Base-by-base conservation (phyloP, 129 eudicot species). In the Tagetes patula region DNA sequence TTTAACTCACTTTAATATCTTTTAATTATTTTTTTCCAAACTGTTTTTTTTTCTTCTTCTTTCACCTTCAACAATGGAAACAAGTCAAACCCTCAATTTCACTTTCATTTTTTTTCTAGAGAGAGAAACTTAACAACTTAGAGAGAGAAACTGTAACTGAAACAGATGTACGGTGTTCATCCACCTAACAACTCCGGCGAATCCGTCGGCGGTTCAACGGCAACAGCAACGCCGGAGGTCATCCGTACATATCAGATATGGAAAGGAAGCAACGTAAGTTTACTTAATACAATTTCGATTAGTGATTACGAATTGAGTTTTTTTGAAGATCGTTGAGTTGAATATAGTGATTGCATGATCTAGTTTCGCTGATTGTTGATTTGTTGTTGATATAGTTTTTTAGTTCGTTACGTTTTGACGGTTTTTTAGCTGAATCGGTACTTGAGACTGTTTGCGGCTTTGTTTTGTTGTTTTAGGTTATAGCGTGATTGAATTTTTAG, bases 221-320 rank as follows among this genome's bases (percentile, higher is more conserved):
- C 27, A 20, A 20, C 27, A 20, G 81, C 67, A 52, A 31, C 75
- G 55, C 9, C 67, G 76, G 85, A 70, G 74, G 71, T 84, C 11
- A 34, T 74, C 67, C 83, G 89, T 8, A 77, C 79, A 37, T 87
- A 87, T 27, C 89, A 84, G 74, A 72, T 77, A 36, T 87, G 92
- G 92, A 84, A 84, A 71, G 92, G 92, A 75, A 84, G 79, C 65
- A 87, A 87, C 76, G 92, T 84, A 77, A 84, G 84, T 70, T 47
- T 13, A 20, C 27, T 20, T 20, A 20, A 20, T 20, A 20, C 27
- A 20, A 20, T 20, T 20, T 20, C 27, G 27, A 20, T 41, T 75
- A 54, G 8, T 41, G 54, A 30, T 75, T 58, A 11, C 20, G 69
- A 73, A 12, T 73, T 48, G 1, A 72, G 58, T 10, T 71, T 49